A percentile compares a stretch with the other conserved stretches of the same genome.
phyloP scores from a whole-genome alignment of 805 yeast species.

The Wickerhamiella qilinensis region DNA sequence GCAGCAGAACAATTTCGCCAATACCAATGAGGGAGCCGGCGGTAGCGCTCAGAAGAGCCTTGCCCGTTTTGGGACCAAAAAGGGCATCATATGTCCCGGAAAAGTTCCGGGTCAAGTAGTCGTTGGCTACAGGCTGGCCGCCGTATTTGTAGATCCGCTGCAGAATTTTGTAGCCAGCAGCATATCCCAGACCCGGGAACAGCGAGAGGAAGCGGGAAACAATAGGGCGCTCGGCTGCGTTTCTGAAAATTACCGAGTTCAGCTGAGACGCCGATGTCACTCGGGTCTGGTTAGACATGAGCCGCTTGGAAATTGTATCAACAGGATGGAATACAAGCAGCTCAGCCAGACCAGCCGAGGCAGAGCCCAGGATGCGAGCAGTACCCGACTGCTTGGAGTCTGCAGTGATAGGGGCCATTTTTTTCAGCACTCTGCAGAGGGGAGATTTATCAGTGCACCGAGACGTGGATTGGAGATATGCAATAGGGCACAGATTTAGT shows the following conservation, averaged over 20 bases:
- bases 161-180: constrained; percentile 88
- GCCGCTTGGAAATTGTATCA: constrained; percentile 91
- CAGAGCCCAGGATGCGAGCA: constrained; percentile 94
- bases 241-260: constrained; percentile 75
- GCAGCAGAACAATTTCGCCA: constrained; percentile 91
- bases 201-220: constrained; percentile 61
- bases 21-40: constrained; percentile 97
- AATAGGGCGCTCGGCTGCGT: constrained; percentile 56
- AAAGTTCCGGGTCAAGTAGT: constrained; percentile 65
- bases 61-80: constrained; percentile 90
- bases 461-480: no score
- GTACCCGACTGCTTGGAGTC: constrained; percentile 72
- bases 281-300: constrained; percentile 77
- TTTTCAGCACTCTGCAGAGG: no score
- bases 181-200: constrained; percentile 97
- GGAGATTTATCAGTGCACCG: no score
- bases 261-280: constrained; percentile 47
- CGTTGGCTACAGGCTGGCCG: constrained; percentile 98
- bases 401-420: constrained; percentile 16
- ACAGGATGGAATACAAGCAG: constrained; percentile 94
- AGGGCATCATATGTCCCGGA: constrained; percentile 49
- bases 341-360: constrained; percentile 94
- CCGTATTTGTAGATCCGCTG: constrained; percentile 98
- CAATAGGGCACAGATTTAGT: no score
- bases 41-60: constrained; percentile 91